Evolutionary conservation across 495 filamentous ascomycete species (phyloP).

Genomic region (Podospora pseudocomata): DNA sequence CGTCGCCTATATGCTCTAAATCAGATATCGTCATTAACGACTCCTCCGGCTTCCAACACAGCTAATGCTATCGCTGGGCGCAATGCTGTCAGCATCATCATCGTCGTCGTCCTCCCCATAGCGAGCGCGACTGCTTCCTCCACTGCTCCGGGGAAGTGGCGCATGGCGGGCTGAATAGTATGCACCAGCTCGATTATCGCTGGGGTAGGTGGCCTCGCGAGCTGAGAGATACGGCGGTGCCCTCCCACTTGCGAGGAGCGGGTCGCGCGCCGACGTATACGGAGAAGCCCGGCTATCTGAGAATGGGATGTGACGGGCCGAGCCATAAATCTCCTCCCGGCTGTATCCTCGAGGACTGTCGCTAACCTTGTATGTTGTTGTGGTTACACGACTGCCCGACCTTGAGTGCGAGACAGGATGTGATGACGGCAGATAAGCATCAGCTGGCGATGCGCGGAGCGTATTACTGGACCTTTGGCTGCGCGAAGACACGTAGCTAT

Average conservation of each 20-base stretch:
- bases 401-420: constrained; percentile 29
- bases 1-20: background rate
- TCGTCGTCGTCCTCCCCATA: constrained; percentile 38
- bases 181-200: constrained; percentile 18
- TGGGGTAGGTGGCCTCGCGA: constrained; percentile 18
- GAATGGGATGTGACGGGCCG: constrained; percentile 22
- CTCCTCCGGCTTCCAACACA: constrained; percentile 52
- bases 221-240: constrained; percentile 13
- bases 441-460: constrained; percentile 26
- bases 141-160: constrained; percentile 49
- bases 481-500: constrained; percentile 39
- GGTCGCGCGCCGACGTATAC: constrained; percentile 9
- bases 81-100: constrained; percentile 44
- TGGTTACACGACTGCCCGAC: constrained; percentile 31
- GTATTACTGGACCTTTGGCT: constrained; percentile 37
- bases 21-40: background rate
- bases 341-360: constrained; percentile 16
- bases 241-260: background rate
- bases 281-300: constrained; percentile 1
- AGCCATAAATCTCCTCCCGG: constrained; percentile 28
- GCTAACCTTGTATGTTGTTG: constrained; percentile 31
- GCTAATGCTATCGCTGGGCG: constrained; percentile 65
- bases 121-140: constrained; percentile 22
- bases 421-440: constrained; percentile 18
- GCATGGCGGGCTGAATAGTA: constrained; percentile 38